Base-by-base conservation (phyloP, 345 rosid genomes). In the Cochlearia excelsa region DNA sequence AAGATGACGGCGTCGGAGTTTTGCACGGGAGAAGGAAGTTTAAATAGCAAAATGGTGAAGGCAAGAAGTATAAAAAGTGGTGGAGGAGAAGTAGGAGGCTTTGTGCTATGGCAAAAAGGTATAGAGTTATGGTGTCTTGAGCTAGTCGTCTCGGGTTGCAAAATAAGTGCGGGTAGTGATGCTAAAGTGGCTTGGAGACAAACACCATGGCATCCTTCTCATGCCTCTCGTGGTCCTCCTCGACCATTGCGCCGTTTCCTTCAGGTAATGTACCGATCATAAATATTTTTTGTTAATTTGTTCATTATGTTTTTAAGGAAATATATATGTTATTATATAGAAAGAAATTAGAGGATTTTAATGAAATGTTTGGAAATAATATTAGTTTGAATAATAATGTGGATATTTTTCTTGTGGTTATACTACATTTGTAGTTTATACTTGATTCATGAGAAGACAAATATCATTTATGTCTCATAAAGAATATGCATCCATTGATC, bases 121-220 rank as follows among this genome's bases (percentile, higher is more conserved):
- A 82, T 92, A 5, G 95, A 86, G 7, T 55, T 86, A 11, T 89
- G 97, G 97, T 84, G 95, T 75, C 76, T 89, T 56, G 97, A 89
- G 74, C 70, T 89, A 4, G 86, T 89, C 2, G 92, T 82, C 3
- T 80, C 92, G 0, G 92, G 95, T 0, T 82, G 81, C 71, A 89
- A 89, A 49, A 82, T 89, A 41, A 89, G 95, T 69, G 97, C 97
- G 1, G 95, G 97, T 4, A 89, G 97, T 67, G 95, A 89, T 9
- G 92, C 84, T 0, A 83, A 82, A 68, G 87, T 89, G 3, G 89
- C 95, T 41, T 89, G 97, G 97, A 75, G 92, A 61, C 97, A 89
- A 79, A 86, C 95, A 4, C 92, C 95, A 7, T 89, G 95, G 95
- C 97, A 86, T 62, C 91, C 81, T 65, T 82, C 97, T 59, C 97